Conservation (phyloP, 2,329 filamentous ascomycete genomes). For the Monosporascus sp. region DNA sequence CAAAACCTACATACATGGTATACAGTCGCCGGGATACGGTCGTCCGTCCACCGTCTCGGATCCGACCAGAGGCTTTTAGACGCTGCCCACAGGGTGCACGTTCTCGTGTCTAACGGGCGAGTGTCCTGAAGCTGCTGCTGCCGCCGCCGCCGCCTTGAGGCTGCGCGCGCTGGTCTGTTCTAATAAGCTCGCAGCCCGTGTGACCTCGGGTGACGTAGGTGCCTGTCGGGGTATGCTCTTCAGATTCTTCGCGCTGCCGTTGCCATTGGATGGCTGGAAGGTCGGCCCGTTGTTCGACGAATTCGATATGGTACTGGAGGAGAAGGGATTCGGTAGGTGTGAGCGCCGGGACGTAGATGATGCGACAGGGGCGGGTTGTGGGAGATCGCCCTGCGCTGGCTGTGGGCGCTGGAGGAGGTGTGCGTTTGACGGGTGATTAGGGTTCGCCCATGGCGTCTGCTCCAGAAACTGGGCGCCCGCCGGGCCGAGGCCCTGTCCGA, state of each 20-base stretch:
- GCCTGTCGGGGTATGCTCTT: slow-evolving; percentile 19
- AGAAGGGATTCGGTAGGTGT: slow-evolving; percentile 30
- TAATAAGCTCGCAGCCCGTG: slow-evolving; percentile 29
- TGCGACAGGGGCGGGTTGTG: slow-evolving; percentile 18
- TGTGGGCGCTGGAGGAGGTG: slow-evolving; percentile 35
- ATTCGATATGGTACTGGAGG: slow-evolving; percentile 26
- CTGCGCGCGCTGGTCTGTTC: slow-evolving; percentile 27
- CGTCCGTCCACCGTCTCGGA: slow-evolving; percentile 16
- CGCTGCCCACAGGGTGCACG: slow-evolving; percentile 23
- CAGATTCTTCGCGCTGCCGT: slow-evolving; percentile 18
- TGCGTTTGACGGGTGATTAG: slow-evolving; percentile 67
- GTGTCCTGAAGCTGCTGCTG: slow-evolving; percentile 9
- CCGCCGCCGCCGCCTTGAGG: slow-evolving; percentile 17
- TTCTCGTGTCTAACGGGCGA: slow-evolving; percentile 24
- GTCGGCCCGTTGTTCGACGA: slow-evolving; percentile 5
- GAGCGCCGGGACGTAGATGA: slow-evolving; percentile 32
- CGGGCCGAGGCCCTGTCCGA: slow-evolving; percentile 49
- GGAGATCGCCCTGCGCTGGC: slow-evolving; percentile 29
- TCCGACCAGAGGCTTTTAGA: slow-evolving; percentile 1
- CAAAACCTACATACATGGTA: slow-evolving; percentile 21
- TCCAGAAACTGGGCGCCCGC: slow-evolving; percentile 85
- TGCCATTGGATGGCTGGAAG: slow-evolving; percentile 24
- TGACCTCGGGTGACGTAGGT: slow-evolving; percentile 41
- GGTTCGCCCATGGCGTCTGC: slow-evolving; percentile 88
- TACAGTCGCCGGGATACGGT: slow-evolving; percentile 18